Evolutionary conservation across 768 basidiomycete species (phyloP), one percentile per base, ranked within the genome.

Genomic region (Amanita exitialis): DNA sequence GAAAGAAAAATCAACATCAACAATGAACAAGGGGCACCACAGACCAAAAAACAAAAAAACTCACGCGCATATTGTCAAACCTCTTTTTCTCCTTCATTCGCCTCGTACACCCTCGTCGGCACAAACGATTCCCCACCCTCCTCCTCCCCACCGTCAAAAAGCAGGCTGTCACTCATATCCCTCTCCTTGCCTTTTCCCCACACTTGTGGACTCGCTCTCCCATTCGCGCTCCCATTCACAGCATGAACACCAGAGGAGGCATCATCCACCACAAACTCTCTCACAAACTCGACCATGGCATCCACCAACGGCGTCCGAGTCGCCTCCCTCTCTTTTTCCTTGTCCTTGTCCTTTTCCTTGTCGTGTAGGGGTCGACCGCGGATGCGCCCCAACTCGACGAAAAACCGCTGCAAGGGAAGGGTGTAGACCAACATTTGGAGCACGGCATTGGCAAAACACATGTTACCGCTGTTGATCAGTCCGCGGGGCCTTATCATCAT

Each of bases 361-460:
- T 28, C 27, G 9, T 8, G 27, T 4, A 12, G 30, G 3, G 9
- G 3, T 4, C 30, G 30, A 32, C 32, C 12, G 32, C 12, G 32
- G 32, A 79, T 63, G 58, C 72, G 74, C 25, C 78, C 85, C 2
- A 97, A 69, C 54, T 87, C 83, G 18, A 67, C 69, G 61, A 99
- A 86, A 32, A 97, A 65, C 42, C 73, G 73, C 60, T 83, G 82
- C 65, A 98, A 97, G 1, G 87, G 90, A n/a, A 78, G 75, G 58
- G 86, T 91, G 65, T 92, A 95, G 0, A 94, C 78, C 25, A 99
- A 74, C 1, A 87, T 80, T 69, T 98, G 95, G 27, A 99, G 70
- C 20, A 97, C 88, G 0, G 92, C 82, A 60, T 97, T 99, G 25
- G 93, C 93, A 62, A 97, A 99, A 64, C 95, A 99, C 83, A 97